Evolutionary conservation across 2,329 filamentous ascomycete genomes (phyloP), one percentile per base, ranked within the genome.

Genomic region (Paraphoma chrysanthemicola): DNA sequence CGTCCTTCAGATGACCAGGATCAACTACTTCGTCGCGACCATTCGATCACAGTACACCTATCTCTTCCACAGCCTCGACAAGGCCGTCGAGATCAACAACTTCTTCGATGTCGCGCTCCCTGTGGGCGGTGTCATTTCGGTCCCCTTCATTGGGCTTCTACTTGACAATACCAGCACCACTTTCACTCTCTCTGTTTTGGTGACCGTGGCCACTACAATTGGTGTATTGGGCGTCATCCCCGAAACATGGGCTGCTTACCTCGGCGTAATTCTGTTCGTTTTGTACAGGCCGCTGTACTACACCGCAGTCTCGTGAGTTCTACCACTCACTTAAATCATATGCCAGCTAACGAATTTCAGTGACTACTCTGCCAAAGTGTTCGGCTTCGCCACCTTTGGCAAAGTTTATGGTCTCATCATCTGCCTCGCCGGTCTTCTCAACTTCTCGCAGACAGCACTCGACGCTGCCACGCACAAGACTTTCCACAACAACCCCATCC

Each of bases 391-490:
- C 58, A 96, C 92, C 0, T 97, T 97, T 66, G 93, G 93, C 44
- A 96, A 91, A 54, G 92, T 97, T n/a, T 97, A 97, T 76, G 93
- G 93, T 10, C 83, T 93, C 17, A 90, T 96, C 63, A 96, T 97
- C 66, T 96, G 91, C 76, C 79, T 95, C 1, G 89, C 92, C 0
- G 93, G 93, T 0, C 75, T 97, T 0, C 84, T 93, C 69, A 96
- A 96, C 77, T 93, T 97, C 70, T 86, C 86, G 1, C 92, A 96
- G 79, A 89, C 89, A 5, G 92, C 86, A 0, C 82, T 97, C 33
- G 93, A 97, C 74, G 86, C 88, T 23, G 74, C 94, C 36, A 92
- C 93, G 41, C 91, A 96, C 70, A 82, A 86, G 53, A 83, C 83
- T 0, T 97, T 94, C 70, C 67, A 81, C 18, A 86, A 88, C 5